These are phyloP conservation scores for Rhazya stricta DNA, from an alignment of 257 asterid species.

Conservation along the genomic window DNA sequence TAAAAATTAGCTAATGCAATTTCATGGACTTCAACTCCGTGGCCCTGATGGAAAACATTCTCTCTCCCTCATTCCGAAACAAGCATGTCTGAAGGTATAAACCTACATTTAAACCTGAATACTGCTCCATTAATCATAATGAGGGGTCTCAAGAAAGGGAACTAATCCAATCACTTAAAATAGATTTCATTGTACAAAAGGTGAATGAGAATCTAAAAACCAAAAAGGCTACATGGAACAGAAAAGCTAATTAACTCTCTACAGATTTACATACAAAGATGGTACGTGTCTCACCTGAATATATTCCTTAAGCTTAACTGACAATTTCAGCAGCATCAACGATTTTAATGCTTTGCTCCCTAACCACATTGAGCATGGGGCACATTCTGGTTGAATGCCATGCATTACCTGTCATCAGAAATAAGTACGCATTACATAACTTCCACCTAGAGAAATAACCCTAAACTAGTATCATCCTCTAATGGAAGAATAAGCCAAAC, in stretches of 20 bases:
- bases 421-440: constrained; percentile 43
- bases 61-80: background rate
- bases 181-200: background rate
- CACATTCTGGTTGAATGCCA: constrained; percentile 73
- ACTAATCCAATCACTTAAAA: background rate
- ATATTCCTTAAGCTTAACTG: constrained; percentile 47
- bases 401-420: constrained; percentile 74
- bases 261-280: constrained; percentile 23
- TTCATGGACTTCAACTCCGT: background rate
- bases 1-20: background rate
- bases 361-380: constrained; percentile 60
- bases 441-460: constrained; percentile 24
- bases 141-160: background rate
- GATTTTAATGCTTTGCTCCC: constrained; percentile 42
- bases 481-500: constrained; percentile 20
- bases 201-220: constrained; percentile 1
- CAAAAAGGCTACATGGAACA: constrained; percentile 9
- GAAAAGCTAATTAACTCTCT: constrained; percentile 20
- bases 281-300: constrained; percentile 59
- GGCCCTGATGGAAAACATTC: background rate
- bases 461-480: constrained; percentile 23
- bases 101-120: background rate
- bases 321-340: constrained; percentile 55
- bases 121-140: background rate
- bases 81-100: background rate